Evolutionary conservation across 148 eudicot species (phyloP).

Genomic region (Rhododendron mucronatum): DNA sequence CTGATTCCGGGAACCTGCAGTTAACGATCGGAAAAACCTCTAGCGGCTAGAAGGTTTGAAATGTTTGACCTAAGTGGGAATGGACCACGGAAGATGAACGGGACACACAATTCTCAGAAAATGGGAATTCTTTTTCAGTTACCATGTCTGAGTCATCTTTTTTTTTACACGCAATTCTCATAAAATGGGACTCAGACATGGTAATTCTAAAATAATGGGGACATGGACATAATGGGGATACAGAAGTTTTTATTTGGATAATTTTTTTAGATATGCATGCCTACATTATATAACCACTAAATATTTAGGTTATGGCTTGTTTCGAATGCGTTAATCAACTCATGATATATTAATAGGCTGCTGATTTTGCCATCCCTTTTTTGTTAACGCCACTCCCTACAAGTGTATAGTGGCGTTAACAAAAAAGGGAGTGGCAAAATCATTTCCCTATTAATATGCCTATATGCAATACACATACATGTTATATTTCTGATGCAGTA

Average conservation of each 20-base stretch:
- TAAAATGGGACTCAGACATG: background rate
- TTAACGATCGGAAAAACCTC: too few relatives aligned
- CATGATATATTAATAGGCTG: too few relatives aligned
- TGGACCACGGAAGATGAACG: background rate
- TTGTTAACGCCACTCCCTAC: too few relatives aligned
- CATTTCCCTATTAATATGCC: background rate
- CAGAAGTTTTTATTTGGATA: background rate
- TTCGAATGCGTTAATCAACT: background rate
- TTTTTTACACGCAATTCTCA: background rate
- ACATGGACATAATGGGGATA: background rate
- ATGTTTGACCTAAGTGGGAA: too few relatives aligned
- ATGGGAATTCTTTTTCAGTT: background rate
- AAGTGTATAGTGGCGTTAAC: too few relatives aligned
- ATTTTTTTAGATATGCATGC: background rate
- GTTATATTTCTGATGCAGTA: background rate
- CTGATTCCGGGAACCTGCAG: too few relatives aligned
- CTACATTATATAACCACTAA: background rate
- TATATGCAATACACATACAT: background rate
- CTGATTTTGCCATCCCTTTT: too few relatives aligned
- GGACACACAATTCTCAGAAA: background rate
- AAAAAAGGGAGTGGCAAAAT: too few relatives aligned
- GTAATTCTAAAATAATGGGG: background rate
- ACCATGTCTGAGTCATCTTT: background rate
- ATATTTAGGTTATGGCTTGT: background rate
- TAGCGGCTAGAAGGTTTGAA: background rate